Evolutionary conservation across 768 basidiomycete genomes (phyloP).

Genomic region (Boletus sp.): DNA sequence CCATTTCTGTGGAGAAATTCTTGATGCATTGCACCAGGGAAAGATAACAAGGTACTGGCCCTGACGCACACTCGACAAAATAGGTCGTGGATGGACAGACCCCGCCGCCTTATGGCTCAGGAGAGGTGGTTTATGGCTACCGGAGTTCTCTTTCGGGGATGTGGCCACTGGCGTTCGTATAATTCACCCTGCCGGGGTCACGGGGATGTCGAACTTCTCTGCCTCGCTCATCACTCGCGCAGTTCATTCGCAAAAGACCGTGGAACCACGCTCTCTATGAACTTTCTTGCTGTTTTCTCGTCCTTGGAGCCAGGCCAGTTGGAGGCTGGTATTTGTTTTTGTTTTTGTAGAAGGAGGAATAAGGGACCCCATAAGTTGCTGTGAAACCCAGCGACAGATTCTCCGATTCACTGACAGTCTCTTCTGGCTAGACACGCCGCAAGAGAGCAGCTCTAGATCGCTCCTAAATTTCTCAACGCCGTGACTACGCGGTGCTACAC

Average conservation of each 20-base stretch:
- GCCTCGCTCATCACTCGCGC: constrained; percentile 22
- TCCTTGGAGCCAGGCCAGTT: constrained; percentile 1
- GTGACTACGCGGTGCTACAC: neutral
- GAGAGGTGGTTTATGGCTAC: constrained; percentile 7
- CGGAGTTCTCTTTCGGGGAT: constrained; percentile 9
- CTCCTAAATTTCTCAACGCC: neutral
- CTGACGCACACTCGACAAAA: constrained; percentile 9
- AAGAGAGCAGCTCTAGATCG: neutral
- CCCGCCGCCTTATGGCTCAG: constrained; percentile 3
- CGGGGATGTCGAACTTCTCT: constrained; percentile 17
- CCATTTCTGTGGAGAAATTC: constrained; percentile 1
- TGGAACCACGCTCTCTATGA: constrained; percentile 6
- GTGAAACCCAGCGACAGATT: constrained; percentile 23
- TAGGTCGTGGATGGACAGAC: neutral
- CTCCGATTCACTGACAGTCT: constrained; percentile 17
- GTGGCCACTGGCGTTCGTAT: constrained; percentile 4
- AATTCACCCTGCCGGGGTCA: constrained; percentile 16
- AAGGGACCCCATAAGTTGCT: neutral
- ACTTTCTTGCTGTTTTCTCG: constrained; percentile 1
- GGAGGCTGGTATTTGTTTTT: constrained; percentile 19
- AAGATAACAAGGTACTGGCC: neutral
- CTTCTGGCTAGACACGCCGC: constrained; percentile 1
- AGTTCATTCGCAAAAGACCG: constrained; percentile 14
- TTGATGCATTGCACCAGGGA: neutral
- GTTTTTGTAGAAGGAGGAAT: constrained; percentile 10